A percentile compares a stretch with the other conserved stretches of the same genome.
Evolutionary conservation across 1,139 yeast genomes (phyloP).

Genomic region (Arxiozyma telluris): DNA sequence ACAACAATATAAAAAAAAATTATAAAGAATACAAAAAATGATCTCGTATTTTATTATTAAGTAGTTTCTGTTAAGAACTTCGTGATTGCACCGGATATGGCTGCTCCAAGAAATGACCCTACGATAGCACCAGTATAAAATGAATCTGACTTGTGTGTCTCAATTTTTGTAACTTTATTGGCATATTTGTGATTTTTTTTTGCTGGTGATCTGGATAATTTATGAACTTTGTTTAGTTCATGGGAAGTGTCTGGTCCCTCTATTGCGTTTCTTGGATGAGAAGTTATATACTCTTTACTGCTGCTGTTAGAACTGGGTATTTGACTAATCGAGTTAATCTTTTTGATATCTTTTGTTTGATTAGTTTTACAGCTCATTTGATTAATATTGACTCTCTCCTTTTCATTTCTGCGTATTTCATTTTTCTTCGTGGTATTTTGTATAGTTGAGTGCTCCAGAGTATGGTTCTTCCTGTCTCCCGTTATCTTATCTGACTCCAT

Average conservation of each 20-base stretch:
- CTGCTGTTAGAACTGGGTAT: background rate
- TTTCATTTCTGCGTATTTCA: background rate
- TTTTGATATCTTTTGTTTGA: background rate
- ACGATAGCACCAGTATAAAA: constrained; percentile 23
- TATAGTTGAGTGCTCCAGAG: background rate
- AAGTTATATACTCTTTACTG: background rate
- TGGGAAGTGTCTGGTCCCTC: background rate
- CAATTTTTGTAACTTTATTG: background rate
- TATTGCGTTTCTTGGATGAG: background rate
- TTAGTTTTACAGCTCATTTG: background rate
- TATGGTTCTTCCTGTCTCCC: background rate
- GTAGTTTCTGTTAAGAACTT: constrained; percentile 11
- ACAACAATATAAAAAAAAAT: background rate
- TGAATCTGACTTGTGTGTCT: constrained; percentile 3
- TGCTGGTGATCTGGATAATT: background rate
- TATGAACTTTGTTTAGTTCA: background rate
- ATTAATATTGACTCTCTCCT: too few species aligned
- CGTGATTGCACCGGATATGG: constrained; percentile 17
- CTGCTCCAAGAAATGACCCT: constrained; percentile 27
- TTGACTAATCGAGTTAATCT: background rate
- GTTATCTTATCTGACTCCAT: background rate
- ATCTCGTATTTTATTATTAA: background rate
- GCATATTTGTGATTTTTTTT: background rate
- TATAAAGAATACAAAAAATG: background rate
- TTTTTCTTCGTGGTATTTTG: background rate